Base-by-base conservation (phyloP, 2,329 filamentous ascomycete genomes). In the Trichoderma sp. region DNA sequence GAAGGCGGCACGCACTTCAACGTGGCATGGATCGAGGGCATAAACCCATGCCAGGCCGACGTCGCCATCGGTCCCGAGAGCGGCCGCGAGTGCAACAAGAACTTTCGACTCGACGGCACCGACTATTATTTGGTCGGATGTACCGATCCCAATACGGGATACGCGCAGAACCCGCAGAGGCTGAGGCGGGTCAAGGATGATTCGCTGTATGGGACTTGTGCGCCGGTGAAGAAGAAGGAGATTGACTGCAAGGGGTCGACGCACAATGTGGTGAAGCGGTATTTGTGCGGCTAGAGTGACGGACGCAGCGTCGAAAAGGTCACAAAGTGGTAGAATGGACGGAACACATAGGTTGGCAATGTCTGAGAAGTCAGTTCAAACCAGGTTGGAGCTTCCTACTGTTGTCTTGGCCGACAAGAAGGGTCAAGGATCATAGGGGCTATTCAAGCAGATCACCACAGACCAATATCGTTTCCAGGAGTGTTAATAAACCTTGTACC, bases 81-180 rank as follows among this genome's bases (percentile, higher is more conserved):
- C 21, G 45, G 45, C 0, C 10, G 19, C 12, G 30, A 28, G 21
- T 60, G 57, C 19, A 51, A 60, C 41, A 45, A 34, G 7, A 60
- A 60, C 21, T 60, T 60, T 5, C 5, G 17, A 26, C 57, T 60
- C 2, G 47, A 60, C 7, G 57, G 57, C 28, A 48, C 43, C 2
- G 57, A 60, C 5, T 60, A 60, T 2, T 60, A 60, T 7, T 34
- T 60, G 2, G 57, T 60, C 10, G 57, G 57, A 10, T 60, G 57
- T 24, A 60, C 57, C 17, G 57, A 43, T 3, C 45, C 45, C 1
- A 15, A 19, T 1, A 51, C 47, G 3, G 19, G 19, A 7, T 51
- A 51, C 50, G 45, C 57, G 6, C 57, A 51, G 48, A 60, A 60
- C 0, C 57, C 57, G 10, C 30, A 51, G 34, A 43, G 57, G 7